These are phyloP conservation scores for Talinum fruticosum DNA, from an alignment of 148 eudicot species.

Conservation along the genomic window DNA sequence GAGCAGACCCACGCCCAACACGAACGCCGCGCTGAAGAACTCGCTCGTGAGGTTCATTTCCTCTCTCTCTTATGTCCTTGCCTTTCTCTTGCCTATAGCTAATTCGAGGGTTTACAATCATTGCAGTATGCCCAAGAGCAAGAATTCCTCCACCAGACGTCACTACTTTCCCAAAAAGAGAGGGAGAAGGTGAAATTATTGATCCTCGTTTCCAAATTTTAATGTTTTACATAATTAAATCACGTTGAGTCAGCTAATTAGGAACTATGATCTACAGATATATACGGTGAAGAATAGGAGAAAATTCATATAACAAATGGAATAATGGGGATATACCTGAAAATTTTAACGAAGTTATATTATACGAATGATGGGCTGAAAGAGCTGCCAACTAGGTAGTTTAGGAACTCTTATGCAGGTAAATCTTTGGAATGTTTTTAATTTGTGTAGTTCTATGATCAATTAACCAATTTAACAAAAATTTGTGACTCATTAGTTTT, in stretches of 20 bases:
- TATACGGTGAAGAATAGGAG: too few species aligned
- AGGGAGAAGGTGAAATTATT: conserved; percentile 65
- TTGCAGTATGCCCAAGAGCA: conserved; percentile 95
- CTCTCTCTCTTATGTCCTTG: neutral
- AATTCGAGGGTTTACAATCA: neutral
- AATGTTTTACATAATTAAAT: too few species aligned
- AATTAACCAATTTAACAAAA: neutral
- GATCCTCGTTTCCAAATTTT: neutral
- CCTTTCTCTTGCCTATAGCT: neutral
- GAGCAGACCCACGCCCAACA: conserved; percentile 87
- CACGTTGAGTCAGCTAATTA: too few species aligned
- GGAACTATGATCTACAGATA: too few species aligned
- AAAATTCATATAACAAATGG: too few species aligned
- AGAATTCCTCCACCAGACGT: conserved; percentile 81
- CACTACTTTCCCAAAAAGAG: conserved; percentile 83
- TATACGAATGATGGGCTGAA: neutral
- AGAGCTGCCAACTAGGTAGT: neutral
- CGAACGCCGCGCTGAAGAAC: conserved; percentile 70
- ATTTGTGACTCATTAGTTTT: neutral
- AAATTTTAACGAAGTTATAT: too few species aligned
- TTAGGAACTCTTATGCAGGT: neutral
- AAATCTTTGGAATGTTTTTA: neutral
- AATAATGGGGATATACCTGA: too few species aligned
- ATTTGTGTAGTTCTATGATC: neutral
- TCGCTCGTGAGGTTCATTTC: conserved; percentile 66